Evolutionary conservation across 116 monocot species (phyloP).

Genomic region (Papilionanthe hybrid): DNA sequence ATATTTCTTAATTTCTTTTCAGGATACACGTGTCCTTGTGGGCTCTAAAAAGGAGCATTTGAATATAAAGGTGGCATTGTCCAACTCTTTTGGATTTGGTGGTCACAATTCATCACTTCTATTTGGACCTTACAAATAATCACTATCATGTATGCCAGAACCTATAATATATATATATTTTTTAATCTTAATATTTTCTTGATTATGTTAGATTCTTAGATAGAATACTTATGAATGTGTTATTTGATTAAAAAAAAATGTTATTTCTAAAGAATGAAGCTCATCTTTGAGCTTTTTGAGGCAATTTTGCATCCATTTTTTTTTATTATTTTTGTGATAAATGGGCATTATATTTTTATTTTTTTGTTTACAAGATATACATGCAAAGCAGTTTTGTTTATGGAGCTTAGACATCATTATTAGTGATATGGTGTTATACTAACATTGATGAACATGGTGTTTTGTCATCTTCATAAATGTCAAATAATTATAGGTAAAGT

Average conservation of each 20-base stretch:
- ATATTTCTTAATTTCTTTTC: conserved; percentile 2
- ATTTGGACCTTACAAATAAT: conserved; percentile 65
- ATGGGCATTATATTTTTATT: no score
- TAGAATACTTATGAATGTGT: neutral
- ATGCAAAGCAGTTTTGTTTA: no score
- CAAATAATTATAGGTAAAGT: no score
- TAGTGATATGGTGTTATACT: no score
- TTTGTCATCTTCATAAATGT: no score
- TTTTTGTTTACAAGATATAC: no score
- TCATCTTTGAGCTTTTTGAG: no score
- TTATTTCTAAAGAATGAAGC: no score
- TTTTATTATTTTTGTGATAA: no score
- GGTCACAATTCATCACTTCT: conserved; percentile 94
- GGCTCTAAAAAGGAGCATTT: conserved; percentile 79
- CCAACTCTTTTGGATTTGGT: conserved; percentile 94
- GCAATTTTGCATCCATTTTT: no score
- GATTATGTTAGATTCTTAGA: neutral
- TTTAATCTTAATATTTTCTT: neutral
- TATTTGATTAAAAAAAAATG: neutral
- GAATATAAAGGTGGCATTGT: conserved; percentile 83
- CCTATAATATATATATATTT: neutral
- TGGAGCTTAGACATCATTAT: no score
- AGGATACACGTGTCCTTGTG: conserved; percentile 69
- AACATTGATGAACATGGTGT: no score
- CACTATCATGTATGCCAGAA: neutral